Percentiles rank a stretch among this genome's conserved stretches.
Evolutionary conservation across 106 monocot genomes (phyloP).

Genomic region (Dendrobium catenatum): DNA sequence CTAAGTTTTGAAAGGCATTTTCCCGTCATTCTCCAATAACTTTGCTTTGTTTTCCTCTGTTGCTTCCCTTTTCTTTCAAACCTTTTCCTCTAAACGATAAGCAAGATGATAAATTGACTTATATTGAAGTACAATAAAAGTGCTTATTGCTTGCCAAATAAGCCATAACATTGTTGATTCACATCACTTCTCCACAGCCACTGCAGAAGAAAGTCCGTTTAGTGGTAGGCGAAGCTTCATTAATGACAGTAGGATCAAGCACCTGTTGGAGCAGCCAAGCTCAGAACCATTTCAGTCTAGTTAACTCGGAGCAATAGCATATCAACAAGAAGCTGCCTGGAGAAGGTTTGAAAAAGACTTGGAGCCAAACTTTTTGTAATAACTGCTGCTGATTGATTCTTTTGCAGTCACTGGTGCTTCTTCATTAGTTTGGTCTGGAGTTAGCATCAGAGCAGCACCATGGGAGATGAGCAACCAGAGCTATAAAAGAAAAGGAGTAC

Average conservation of each 20-base stretch:
- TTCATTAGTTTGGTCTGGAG: not conserved
- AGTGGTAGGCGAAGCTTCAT: not conserved
- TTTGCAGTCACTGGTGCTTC: not conserved
- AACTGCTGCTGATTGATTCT: not conserved
- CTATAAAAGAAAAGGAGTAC: not conserved
- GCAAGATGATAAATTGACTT: too few species aligned
- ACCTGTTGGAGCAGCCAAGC: not conserved
- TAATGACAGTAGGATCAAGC: not conserved
- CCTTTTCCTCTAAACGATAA: too few species aligned
- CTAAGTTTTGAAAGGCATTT: too few species aligned
- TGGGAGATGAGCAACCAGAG: not conserved
- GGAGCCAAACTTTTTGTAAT: not conserved
- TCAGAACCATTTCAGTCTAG: not conserved
- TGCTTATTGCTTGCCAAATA: too few species aligned
- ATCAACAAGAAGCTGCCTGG: not conserved
- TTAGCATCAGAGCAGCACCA: not conserved
- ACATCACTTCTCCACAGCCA: slow-evolving; percentile 15
- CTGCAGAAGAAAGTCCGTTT: not conserved
- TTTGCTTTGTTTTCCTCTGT: too few species aligned
- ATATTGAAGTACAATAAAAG: too few species aligned
- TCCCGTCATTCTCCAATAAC: too few species aligned
- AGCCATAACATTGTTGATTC: slow-evolving; percentile 20
- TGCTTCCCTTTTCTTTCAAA: too few species aligned
- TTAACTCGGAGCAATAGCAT: not conserved
- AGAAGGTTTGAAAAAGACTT: not conserved